Conservation (phyloP, 148 eudicot species). For the Gaultheria prostrata region DNA sequence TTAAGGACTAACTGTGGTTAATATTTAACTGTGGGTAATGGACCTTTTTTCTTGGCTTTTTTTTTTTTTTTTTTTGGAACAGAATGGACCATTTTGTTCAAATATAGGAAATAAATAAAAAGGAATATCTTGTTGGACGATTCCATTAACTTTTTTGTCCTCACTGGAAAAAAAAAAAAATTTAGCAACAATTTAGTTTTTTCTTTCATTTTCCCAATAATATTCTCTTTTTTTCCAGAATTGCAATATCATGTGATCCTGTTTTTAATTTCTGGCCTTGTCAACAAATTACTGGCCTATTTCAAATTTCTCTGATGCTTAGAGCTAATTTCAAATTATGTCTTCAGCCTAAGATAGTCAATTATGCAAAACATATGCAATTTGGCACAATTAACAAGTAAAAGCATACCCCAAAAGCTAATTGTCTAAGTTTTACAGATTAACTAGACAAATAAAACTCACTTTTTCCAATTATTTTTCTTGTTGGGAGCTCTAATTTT, state of each 20-base stretch:
- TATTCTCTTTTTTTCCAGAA: background rate
- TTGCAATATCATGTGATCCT: background rate
- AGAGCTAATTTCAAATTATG: background rate
- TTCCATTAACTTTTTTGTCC: background rate
- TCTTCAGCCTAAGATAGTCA: background rate
- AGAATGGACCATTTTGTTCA: background rate
- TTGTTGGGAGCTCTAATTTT: background rate
- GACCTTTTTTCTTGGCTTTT: background rate
- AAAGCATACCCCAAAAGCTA: background rate
- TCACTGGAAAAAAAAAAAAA: background rate
- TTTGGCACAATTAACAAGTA: background rate
- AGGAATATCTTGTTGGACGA: background rate
- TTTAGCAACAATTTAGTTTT: background rate
- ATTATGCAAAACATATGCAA: background rate
- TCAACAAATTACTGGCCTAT: background rate
- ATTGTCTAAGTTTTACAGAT: background rate
- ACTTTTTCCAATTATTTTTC: background rate
- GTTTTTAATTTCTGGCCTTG: background rate
- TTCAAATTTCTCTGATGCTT: background rate
- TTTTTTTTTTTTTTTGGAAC: background rate
- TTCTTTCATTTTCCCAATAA: background rate
- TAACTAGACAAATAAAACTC: background rate
- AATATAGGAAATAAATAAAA: background rate
- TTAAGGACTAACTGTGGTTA: constrained; percentile 6
- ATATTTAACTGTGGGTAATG: constrained; percentile 6